A percentile compares a stretch with the other conserved stretches of the same genome.
Conservation (phyloP, 2,329 filamentous ascomycete species). For the Cryphonectria carpinicola region DNA sequence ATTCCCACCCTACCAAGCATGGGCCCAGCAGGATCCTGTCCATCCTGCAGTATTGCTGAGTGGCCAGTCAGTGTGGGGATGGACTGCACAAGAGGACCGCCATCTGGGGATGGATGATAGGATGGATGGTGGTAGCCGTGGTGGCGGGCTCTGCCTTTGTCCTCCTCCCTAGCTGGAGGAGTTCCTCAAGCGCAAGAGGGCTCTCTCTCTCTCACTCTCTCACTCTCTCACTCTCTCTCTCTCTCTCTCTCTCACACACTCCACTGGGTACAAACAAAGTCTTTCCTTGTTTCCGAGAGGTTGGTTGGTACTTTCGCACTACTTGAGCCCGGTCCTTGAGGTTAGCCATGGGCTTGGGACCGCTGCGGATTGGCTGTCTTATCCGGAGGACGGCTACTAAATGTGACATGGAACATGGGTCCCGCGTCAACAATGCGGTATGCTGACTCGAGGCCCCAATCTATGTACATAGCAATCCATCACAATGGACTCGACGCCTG, state of each 20-base stretch:
- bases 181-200: too few species aligned
- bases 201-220: too few species aligned
- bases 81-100: not conserved
- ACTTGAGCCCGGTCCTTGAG: not conserved
- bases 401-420: too few species aligned
- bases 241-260: not conserved
- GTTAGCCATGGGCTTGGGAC: not conserved
- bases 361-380: not conserved
- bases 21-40: not conserved
- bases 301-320: not conserved
- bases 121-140: too few species aligned
- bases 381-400: not conserved
- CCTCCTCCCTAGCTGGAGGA: too few species aligned
- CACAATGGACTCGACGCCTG: not conserved
- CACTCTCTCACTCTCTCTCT: too few species aligned
- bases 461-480: not conserved
- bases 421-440: too few species aligned
- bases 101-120: not conserved
- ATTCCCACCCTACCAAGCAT: not conserved
- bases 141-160: too few species aligned
- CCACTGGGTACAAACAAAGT: too few species aligned
- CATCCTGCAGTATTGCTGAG: not conserved
- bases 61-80: not conserved
- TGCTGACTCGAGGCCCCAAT: not conserved
- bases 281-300: not conserved